Evolutionary conservation across 139 green algal genomes (phyloP).

Genomic region (Astrephomene gubernaculifera): DNA sequence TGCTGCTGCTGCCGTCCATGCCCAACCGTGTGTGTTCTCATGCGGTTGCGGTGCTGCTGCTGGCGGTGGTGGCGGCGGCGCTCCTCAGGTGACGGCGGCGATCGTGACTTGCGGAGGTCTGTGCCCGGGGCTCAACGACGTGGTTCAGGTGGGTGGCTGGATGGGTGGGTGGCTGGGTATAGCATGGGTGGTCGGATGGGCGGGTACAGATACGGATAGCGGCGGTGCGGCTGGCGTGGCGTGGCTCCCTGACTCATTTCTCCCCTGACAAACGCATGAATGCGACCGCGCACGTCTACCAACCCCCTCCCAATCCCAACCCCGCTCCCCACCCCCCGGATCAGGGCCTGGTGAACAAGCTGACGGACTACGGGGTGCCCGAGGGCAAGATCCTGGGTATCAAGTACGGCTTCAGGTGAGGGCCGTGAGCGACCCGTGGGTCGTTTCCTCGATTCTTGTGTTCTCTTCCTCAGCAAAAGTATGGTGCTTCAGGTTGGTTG

Average conservation of each 20-base stretch:
- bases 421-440: not conserved
- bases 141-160: constrained; percentile 70
- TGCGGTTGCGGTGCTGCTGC: too few relatives aligned
- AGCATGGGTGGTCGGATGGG: too few relatives aligned
- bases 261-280: too few relatives aligned
- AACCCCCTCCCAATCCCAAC: not conserved
- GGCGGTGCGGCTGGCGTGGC: too few relatives aligned
- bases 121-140: constrained; percentile 98
- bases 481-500: too few relatives aligned
- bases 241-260: too few relatives aligned
- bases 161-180: too few relatives aligned
- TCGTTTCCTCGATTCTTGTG: not conserved
- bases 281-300: too few relatives aligned
- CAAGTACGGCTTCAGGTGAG: constrained; percentile 79
- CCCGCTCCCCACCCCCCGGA: not conserved
- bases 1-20: too few relatives aligned
- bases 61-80: too few relatives aligned
- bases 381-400: constrained; percentile 94
- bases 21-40: too few relatives aligned
- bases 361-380: constrained; percentile 88
- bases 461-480: not conserved
- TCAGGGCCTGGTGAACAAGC: constrained; percentile 87
- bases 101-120: constrained; percentile 98
- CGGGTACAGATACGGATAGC: too few relatives aligned
- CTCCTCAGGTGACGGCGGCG: constrained; percentile 75